phyloP scores from a whole-genome alignment of 129 eudicot genomes.

The Pittosporum tobira region DNA sequence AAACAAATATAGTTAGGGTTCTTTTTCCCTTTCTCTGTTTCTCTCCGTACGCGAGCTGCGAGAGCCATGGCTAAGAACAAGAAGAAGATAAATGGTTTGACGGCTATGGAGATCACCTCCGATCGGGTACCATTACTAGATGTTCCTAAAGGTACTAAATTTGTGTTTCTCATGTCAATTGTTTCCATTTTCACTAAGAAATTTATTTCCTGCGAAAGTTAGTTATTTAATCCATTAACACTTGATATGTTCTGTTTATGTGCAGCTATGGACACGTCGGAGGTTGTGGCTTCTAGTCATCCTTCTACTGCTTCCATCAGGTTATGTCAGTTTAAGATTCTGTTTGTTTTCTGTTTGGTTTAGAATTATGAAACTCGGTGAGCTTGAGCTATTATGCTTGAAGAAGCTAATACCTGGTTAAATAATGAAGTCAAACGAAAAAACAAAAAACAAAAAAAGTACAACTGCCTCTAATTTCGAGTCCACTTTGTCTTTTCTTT shows the following conservation, averaged over 20 bases:
- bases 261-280: constrained; percentile 10
- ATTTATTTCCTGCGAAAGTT: background rate
- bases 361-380: no score
- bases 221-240: no score
- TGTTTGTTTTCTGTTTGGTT: no score
- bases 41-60: background rate
- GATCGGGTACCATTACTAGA: background rate
- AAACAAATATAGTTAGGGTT: no score
- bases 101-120: constrained; percentile 19
- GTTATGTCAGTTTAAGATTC: background rate
- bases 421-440: no score
- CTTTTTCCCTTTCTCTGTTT: background rate
- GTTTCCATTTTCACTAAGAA: background rate
- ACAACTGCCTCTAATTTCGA: no score
- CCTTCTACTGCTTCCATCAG: constrained; percentile 3
- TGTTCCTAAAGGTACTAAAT: background rate
- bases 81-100: constrained; percentile 38
- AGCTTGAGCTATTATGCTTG: no score
- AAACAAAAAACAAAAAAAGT: no score
- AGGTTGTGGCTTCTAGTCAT: background rate
- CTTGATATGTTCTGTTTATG: background rate
- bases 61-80: constrained; percentile 79
- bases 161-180: background rate
- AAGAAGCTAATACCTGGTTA: no score
- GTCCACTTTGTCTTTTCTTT: no score